Evolutionary conservation across 2,329 filamentous ascomycete genomes (phyloP).

Genomic region (Arthrobotrys iridis): DNA sequence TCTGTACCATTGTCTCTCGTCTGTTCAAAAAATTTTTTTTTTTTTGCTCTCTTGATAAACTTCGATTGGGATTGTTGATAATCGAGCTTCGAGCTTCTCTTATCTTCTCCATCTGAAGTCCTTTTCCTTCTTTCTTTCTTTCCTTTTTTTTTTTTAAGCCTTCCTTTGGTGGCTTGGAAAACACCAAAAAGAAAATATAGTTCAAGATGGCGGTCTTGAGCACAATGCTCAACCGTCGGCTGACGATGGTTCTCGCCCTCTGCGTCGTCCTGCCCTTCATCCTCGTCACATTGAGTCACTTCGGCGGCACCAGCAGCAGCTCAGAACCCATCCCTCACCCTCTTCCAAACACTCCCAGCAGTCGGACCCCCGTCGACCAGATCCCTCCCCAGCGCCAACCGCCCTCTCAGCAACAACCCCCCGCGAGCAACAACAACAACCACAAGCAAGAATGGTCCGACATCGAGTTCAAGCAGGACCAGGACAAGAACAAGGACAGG

Average conservation of each 20-base stretch:
- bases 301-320: neutral
- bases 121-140: neutral
- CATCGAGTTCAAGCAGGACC: constrained; percentile 31
- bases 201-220: constrained; percentile 13
- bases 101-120: neutral
- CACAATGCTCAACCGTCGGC: constrained; percentile 42
- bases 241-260: constrained; percentile 25
- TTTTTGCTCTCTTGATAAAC: too few species aligned
- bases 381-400: neutral
- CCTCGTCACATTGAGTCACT: constrained; percentile 30
- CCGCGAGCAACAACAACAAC: neutral
- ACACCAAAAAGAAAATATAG: too few species aligned
- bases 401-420: constrained; percentile 1
- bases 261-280: constrained; percentile 43
- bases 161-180: too few species aligned
- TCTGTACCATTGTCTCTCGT: neutral
- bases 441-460: constrained; percentile 44
- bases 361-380: neutral
- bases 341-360: neutral
- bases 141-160: constrained; percentile 1
- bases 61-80: too few species aligned
- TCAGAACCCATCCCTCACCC: neutral
- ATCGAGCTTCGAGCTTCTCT: neutral
- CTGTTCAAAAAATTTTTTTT: neutral
- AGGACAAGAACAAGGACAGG: neutral